Evolutionary conservation across 805 yeast genomes (phyloP).

Genomic region (Suhomyces kilbournensis): DNA sequence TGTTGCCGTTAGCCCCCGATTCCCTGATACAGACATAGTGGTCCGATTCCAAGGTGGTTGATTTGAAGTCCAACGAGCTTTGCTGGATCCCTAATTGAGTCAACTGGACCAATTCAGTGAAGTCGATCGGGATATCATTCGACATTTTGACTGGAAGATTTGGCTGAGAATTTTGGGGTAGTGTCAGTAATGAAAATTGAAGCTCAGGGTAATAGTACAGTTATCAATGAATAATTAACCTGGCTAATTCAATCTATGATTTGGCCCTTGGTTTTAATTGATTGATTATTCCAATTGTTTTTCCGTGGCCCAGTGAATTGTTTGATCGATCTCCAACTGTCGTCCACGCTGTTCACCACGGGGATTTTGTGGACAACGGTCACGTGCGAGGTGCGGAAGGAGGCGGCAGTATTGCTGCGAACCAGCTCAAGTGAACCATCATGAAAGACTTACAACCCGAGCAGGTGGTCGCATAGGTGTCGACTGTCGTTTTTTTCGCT

Average conservation of each 20-base stretch:
- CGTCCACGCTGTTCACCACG: constrained; percentile 4
- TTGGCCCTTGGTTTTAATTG: not conserved
- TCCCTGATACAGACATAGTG: constrained; percentile 82
- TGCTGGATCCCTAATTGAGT: constrained; percentile 83
- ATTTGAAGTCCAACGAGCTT: constrained; percentile 81
- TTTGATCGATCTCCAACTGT: constrained; percentile 2
- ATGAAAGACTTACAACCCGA: too few relatives aligned
- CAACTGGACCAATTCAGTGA: constrained; percentile 91
- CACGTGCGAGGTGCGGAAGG: not conserved
- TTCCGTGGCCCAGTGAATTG: not conserved
- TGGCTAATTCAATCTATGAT: not conserved
- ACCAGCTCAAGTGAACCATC: not conserved
- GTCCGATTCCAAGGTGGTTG: constrained; percentile 93
- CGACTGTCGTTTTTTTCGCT: too few relatives aligned
- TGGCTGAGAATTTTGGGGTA: not conserved
- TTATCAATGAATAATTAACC: not conserved
- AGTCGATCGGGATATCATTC: constrained; percentile 87
- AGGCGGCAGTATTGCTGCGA: not conserved
- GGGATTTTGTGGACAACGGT: not conserved
- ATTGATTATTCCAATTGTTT: not conserved
- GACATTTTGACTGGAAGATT: constrained; percentile 4
- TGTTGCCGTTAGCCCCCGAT: constrained; percentile 58
- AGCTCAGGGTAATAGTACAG: not conserved
- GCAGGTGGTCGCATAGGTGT: too few relatives aligned
- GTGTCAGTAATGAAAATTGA: not conserved